Base-by-base conservation (phyloP, 2,329 filamentous ascomycete genomes). In the Elsinoe fawcettii region DNA sequence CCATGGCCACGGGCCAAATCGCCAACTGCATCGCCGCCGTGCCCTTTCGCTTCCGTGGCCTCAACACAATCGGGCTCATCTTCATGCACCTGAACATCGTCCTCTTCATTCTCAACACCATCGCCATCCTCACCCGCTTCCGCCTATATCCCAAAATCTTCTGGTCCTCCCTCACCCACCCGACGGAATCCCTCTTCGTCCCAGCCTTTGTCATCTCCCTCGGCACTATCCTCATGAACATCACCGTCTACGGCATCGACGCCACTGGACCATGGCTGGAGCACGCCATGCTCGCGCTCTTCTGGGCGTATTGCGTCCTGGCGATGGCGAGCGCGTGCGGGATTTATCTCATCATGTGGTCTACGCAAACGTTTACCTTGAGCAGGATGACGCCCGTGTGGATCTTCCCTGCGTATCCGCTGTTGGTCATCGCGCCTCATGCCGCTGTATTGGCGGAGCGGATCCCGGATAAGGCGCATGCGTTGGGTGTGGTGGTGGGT, bases 361-460 rank as follows among this genome's bases (percentile, higher is more conserved):
- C 79, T 1, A 85, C 81, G 0, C 79, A 81, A 59, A 82, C 80
- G 2, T 84, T 83, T 63, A 84, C 89, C 0, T 88, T 93, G 49
- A 85, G 88, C 32, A 84, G 84, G 55, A 93, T 95, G 89, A 93
- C 88, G 0, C 88, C 88, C 0, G 83, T 90, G 16, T 93, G 88
- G 88, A 90, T 92, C 56, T 93, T 93, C 63, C 89, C 88, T 0
- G 88, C 86, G 0, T 95, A 95, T 62, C 88, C 89, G 0, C 77
- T 93, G 20, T 79, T 95, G 2, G 81, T 93, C 7, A 82, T 86
- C 20, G 88, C 86, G 0, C 86, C 88, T 0, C 83, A 90, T 63
- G 88, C 86, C 3, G 79, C 80, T 16, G 82, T 78, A 5, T 67
- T 85, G 11, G 76, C 78, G 20, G 66, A 70, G 2, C 75, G 79